Conservation (phyloP, 371 early-diverging fungal genomes). For the Rhizopus microsporus region DNA sequence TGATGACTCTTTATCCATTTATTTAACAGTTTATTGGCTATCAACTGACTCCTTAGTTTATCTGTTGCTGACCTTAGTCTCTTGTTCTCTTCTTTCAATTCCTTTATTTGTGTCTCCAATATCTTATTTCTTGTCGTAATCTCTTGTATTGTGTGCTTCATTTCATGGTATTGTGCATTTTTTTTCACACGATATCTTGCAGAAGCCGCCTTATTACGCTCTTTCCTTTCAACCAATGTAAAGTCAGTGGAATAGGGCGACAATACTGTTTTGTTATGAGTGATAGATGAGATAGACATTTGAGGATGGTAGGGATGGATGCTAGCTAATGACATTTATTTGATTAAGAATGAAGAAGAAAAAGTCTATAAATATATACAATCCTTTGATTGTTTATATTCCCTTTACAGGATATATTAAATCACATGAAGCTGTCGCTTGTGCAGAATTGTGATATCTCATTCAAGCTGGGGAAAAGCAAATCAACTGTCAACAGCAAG, state of each 20-base stretch:
- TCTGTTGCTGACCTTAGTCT: constrained; percentile 48
- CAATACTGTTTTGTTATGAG: not conserved
- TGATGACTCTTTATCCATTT: constrained; percentile 41
- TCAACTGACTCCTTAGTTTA: constrained; percentile 50
- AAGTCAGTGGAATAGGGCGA: constrained; percentile 18
- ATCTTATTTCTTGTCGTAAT: constrained; percentile 53
- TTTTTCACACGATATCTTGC: constrained; percentile 68
- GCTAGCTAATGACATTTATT: not conserved
- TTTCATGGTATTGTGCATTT: constrained; percentile 59
- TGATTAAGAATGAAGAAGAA: not conserved
- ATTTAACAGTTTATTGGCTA: constrained; percentile 55
- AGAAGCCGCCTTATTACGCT: constrained; percentile 64
- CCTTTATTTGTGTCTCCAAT: constrained; percentile 48
- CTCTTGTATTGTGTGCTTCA: constrained; percentile 48
- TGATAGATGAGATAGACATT: constrained; percentile 31
- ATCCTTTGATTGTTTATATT: too few relatives aligned
- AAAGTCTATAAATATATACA: not conserved
- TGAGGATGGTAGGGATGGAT: not conserved
- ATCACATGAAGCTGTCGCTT: too few relatives aligned
- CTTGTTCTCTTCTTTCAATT: constrained; percentile 50
- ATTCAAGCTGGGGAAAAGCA: too few relatives aligned
- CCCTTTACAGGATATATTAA: too few relatives aligned
- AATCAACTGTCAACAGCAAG: too few relatives aligned
- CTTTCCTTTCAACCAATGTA: constrained; percentile 52
- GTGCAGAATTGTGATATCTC: too few relatives aligned